phyloP scores from a whole-genome alignment of 73 alveolate species.

The Paramecium octaurelia region DNA sequence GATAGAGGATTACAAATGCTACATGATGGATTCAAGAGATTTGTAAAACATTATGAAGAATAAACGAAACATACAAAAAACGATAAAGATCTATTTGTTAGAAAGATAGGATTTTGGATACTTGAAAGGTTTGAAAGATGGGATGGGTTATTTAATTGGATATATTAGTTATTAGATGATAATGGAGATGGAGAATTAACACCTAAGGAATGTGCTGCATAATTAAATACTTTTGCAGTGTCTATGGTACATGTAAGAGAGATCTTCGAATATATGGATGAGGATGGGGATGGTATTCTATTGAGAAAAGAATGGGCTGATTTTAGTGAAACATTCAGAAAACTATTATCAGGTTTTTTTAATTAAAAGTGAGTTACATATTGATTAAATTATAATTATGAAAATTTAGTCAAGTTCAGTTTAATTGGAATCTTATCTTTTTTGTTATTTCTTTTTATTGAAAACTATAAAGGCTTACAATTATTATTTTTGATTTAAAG shows the following conservation, averaged over 20 bases:
- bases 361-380: not conserved
- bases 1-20: not conserved
- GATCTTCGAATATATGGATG: slow-evolving; percentile 35
- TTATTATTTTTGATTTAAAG: no score
- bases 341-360: not conserved
- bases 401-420: no score
- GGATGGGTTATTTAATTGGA: slow-evolving; percentile 44
- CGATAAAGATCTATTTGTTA: slow-evolving; percentile 30
- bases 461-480: no score
- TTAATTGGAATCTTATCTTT: no score
- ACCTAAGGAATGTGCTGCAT: not conserved
- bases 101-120: slow-evolving; percentile 17
- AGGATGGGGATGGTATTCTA: not conserved
- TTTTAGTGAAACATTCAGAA: slow-evolving; percentile 9
- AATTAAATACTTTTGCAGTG: not conserved
- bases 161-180: slow-evolving; percentile 24
- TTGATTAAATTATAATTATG: not conserved
- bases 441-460: no score
- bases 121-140: slow-evolving; percentile 19
- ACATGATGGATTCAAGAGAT: slow-evolving; percentile 5
- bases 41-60: not conserved
- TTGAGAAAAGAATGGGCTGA: not conserved
- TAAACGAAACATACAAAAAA: not conserved
- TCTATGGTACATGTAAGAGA: slow-evolving; percentile 1
- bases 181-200: slow-evolving; percentile 28